Evolutionary conservation across 2,329 filamentous ascomycete genomes (phyloP), one percentile per base, ranked within the genome.

Genomic region (Tricladium varicosporioides): DNA sequence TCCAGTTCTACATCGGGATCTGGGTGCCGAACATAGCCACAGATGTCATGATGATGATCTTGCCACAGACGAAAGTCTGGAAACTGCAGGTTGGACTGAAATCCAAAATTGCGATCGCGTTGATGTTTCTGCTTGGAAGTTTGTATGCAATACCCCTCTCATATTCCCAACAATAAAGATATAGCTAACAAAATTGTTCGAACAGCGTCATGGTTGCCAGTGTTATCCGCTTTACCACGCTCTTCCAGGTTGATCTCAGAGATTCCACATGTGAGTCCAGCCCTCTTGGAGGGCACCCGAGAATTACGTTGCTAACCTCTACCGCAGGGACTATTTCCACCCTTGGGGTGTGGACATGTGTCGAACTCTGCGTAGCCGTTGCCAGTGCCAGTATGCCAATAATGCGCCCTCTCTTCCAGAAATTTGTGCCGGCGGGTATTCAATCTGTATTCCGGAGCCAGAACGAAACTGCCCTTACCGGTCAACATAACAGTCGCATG

Each of bases 1-100:
- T 48, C 13, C 47, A 48, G 18, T 48, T 48, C 22, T 48, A 48
- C 22, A 48, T 48, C 13, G 47, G 47, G 13, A 48, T 48, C 2
- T 48, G 47, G 47, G 47, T 48, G 7, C 47, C 47, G 9, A 48
- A 48, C n/a, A 48, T 48, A 11, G 47, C 47, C 14, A 48, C 47
- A 2, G 47, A 48, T 18, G 7, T 27, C 2, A 32, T 48, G 9
- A 48, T 48, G 13, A 14, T 48, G 47, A 16, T 11, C 9, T 32
- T 48, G 47, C 47, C 47, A 16, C 47, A 48, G 47, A 13, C 47
- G 9, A 48, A 48, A 27, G 33, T 48, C 13, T 48, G 47, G 47
- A 27, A 48, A 14, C 18, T 48, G 18, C 47, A 48, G 7, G 47
- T 48, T 32, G 47, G 22, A 27, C 13, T 48, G 18, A 48, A 48